Evolutionary conservation across 306 rosid genomes (phyloP).

Genomic region (Citrullus mucosospermus): DNA sequence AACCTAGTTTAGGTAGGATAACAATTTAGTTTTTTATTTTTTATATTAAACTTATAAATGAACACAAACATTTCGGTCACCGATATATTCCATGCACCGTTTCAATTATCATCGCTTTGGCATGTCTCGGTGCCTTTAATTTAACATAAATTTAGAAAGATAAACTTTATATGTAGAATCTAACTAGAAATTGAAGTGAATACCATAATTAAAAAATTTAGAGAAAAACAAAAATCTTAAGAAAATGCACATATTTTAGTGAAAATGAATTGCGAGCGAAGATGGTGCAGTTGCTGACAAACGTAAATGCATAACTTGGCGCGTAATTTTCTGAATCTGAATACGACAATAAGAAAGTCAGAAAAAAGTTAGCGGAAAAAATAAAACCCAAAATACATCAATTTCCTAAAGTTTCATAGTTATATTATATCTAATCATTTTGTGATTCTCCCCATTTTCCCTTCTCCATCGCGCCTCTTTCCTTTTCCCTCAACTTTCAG

Average conservation of each 20-base stretch:
- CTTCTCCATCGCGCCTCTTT: neutral
- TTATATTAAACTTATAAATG: too few species aligned
- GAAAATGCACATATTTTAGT: neutral
- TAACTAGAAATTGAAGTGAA: too few species aligned
- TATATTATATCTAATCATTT: neutral
- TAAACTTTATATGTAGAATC: too few species aligned
- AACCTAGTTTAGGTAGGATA: too few species aligned
- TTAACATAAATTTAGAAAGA: too few species aligned
- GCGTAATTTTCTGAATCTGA: constrained; percentile 2
- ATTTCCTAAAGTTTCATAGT: neutral
- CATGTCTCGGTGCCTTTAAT: too few species aligned
- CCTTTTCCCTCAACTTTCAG: neutral
- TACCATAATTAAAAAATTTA: too few species aligned
- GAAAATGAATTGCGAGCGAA: neutral
- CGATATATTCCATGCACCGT: too few species aligned
- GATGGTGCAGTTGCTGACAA: neutral
- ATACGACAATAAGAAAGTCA: neutral
- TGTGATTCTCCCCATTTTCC: constrained; percentile 12
- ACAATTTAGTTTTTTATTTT: too few species aligned
- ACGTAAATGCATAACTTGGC: neutral
- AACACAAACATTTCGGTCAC: too few species aligned
- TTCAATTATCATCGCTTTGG: too few species aligned
- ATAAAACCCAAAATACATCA: neutral
- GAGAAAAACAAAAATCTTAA: too few species aligned
- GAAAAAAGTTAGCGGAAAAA: neutral